A percentile compares a stretch with the other conserved stretches of the same genome.
Evolutionary conservation across 2,329 filamentous ascomycete species (phyloP).

Genomic region (Diaporthe velutina): DNA sequence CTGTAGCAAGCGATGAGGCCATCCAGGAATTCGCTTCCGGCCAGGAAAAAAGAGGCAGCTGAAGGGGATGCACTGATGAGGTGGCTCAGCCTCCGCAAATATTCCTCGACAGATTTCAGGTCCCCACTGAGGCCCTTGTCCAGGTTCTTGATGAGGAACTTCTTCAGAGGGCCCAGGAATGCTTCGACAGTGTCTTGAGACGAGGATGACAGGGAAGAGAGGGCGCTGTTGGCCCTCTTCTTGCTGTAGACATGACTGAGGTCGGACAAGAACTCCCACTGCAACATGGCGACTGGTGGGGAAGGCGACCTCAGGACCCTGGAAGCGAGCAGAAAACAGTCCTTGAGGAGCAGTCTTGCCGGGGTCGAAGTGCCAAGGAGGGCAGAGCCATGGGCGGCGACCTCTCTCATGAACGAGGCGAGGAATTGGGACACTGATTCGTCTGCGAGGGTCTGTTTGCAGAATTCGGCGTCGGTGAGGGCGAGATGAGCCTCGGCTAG

Average conservation of each 20-base stretch:
- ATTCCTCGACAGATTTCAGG: constrained; percentile 65
- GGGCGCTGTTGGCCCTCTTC: constrained; percentile 67
- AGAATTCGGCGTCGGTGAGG: constrained; percentile 69
- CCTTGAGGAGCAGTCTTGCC: constrained; percentile 67
- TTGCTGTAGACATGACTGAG: constrained; percentile 76
- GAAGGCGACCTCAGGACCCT: constrained; percentile 63
- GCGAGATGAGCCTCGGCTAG: constrained; percentile 76
- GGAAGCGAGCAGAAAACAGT: constrained; percentile 74
- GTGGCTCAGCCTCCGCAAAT: constrained; percentile 71
- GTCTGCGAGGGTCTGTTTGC: constrained; percentile 63
- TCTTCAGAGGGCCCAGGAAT: constrained; percentile 71
- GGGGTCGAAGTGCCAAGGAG: constrained; percentile 51
- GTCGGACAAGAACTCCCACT: constrained; percentile 78
- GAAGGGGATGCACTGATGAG: constrained; percentile 73
- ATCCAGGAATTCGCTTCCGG: constrained; percentile 90
- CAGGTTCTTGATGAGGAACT: constrained; percentile 70
- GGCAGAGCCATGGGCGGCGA: constrained; percentile 53
- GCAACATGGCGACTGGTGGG: constrained; percentile 63
- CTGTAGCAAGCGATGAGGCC: constrained; percentile 76
- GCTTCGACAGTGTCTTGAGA: constrained; percentile 64
- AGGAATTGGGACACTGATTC: constrained; percentile 74
- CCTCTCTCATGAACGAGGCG: constrained; percentile 73
- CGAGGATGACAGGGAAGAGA: constrained; percentile 63
- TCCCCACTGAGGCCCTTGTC: constrained; percentile 71
- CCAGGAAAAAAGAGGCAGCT: constrained; percentile 75